Evolutionary conservation across 768 basidiomycete genomes (phyloP).

Genomic region (Leccinum uliginosum): DNA sequence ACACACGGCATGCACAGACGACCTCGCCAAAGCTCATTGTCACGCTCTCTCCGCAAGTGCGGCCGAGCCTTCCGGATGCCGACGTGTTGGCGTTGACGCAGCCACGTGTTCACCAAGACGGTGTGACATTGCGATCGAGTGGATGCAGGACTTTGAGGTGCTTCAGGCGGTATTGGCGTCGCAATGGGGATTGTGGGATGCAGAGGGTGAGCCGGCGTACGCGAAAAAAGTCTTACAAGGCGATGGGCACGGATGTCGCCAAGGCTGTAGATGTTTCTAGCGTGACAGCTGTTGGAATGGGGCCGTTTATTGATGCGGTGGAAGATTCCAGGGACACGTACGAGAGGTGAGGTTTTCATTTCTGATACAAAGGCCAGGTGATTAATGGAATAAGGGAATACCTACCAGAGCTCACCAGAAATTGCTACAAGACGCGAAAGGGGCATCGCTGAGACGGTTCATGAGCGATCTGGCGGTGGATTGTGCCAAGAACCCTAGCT

Average conservation of each 20-base stretch:
- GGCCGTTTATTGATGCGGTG: conserved; percentile 89
- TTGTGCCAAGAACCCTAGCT: too few species aligned
- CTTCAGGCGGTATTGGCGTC: conserved; percentile 85
- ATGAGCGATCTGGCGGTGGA: too few species aligned
- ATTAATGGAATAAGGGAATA: too few species aligned
- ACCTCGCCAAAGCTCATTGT: conserved; percentile 54
- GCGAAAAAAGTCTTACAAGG: conserved; percentile 98
- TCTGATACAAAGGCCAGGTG: neutral
- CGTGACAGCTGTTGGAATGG: conserved; percentile 62
- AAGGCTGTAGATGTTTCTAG: conserved; percentile 98
- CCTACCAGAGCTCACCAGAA: too few species aligned
- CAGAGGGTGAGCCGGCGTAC: conserved; percentile 90
- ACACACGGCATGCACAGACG: neutral
- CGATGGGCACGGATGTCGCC: neutral
- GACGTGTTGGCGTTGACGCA: conserved; percentile 68
- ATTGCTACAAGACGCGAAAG: too few species aligned
- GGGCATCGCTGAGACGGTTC: too few species aligned
- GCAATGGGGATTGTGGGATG: conserved; percentile 60
- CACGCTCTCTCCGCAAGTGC: conserved; percentile 77
- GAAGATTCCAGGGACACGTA: conserved; percentile 85
- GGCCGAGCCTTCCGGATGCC: conserved; percentile 58
- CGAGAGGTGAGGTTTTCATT: conserved; percentile 57
- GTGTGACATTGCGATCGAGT: conserved; percentile 87
- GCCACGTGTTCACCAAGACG: conserved; percentile 96
- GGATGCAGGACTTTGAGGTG: conserved; percentile 97